A percentile compares a stretch with the other conserved stretches of the same genome.
phyloP scores from a whole-genome alignment of 768 basidiomycete genomes.

The Pleurotus cornucopiae region DNA sequence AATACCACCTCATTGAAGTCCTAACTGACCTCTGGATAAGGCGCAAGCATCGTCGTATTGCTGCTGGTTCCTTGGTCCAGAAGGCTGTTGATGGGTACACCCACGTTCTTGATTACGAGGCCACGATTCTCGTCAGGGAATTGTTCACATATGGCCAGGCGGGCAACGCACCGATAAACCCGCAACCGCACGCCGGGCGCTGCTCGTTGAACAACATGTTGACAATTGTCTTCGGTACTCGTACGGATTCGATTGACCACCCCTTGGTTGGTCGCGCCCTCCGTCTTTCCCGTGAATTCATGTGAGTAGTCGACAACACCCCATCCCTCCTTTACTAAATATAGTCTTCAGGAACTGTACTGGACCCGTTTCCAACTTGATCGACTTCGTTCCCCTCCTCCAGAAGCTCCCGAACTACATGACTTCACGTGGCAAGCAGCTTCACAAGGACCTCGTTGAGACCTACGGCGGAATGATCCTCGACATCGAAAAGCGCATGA shows the following conservation, averaged over 20 bases:
- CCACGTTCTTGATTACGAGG: slow-evolving; percentile 33
- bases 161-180: slow-evolving; percentile 31
- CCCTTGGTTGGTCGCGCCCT: slow-evolving; percentile 33
- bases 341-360: slow-evolving; percentile 27
- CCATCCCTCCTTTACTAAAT: neutral
- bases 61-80: slow-evolving; percentile 25
- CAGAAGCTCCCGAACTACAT: slow-evolving; percentile 35
- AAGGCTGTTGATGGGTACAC: slow-evolving; percentile 32
- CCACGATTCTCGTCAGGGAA: slow-evolving; percentile 31
- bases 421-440: slow-evolving; percentile 31
- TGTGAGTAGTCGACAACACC: slow-evolving; percentile 23
- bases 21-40: slow-evolving; percentile 11
- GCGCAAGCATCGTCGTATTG: slow-evolving; percentile 40
- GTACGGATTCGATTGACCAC: slow-evolving; percentile 32
- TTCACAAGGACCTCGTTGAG: slow-evolving; percentile 33
- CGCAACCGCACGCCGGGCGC: slow-evolving; percentile 34
- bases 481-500: slow-evolving; percentile 29
- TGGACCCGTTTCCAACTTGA: slow-evolving; percentile 39
- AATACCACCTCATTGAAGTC: neutral
- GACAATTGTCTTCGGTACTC: slow-evolving; percentile 36
- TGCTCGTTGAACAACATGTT: slow-evolving; percentile 42
- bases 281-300: slow-evolving; percentile 38
- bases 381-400: slow-evolving; percentile 40
- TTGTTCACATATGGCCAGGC: slow-evolving; percentile 28
- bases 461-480: slow-evolving; percentile 35